Conservation (phyloP, 1,284 basidiomycete species). For the Cryptococcus sp. region DNA sequence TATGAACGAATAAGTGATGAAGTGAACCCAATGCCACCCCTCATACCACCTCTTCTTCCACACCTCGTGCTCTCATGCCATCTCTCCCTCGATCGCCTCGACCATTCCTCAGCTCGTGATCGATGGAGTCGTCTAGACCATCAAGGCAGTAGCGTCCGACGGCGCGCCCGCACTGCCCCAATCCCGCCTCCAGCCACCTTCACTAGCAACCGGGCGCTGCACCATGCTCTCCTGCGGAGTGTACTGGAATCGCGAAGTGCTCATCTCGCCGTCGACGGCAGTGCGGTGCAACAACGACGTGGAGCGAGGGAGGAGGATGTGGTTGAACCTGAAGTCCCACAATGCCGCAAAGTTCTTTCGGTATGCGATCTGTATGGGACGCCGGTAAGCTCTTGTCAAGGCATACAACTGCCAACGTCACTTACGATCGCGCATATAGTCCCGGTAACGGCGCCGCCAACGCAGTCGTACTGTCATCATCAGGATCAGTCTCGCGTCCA, state of each 20-base stretch:
- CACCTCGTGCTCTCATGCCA: too few relatives aligned
- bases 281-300: constrained; percentile 38
- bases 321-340: constrained; percentile 64
- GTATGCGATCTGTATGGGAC: constrained; percentile 51
- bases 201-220: constrained; percentile 32
- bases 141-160: constrained; percentile 32
- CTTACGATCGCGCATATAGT: constrained; percentile 56
- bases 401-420: background rate
- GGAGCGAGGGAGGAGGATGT: constrained; percentile 57
- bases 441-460: constrained; percentile 61
- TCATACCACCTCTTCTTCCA: too few relatives aligned
- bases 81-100: too few relatives aligned
- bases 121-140: constrained; percentile 9
- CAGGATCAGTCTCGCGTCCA: too few relatives aligned
- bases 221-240: constrained; percentile 26
- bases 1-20: too few relatives aligned
- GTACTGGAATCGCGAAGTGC: constrained; percentile 32
- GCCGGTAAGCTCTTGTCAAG: background rate
- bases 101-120: too few relatives aligned
- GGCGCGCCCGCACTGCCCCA: constrained; percentile 33
- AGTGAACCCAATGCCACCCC: too few relatives aligned
- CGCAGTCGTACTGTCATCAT: constrained; percentile 59
- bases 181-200: constrained; percentile 41
- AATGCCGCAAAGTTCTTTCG: constrained; percentile 62
- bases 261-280: constrained; percentile 14